Evolutionary conservation across 192 early-diverging fungal species (phyloP).

Genomic region (Podila epicladia): DNA sequence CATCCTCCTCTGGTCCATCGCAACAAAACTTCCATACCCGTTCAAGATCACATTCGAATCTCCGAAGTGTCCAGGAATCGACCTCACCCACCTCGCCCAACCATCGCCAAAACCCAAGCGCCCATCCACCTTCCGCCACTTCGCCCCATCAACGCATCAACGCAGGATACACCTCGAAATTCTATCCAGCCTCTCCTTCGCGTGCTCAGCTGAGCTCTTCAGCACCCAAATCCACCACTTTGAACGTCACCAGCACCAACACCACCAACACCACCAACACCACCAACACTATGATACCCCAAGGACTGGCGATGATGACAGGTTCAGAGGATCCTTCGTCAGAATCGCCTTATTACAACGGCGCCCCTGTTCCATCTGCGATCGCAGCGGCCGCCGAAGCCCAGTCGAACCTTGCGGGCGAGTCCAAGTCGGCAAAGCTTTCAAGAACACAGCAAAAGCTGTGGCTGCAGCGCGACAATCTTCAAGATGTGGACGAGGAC

Average conservation of each 20-base stretch:
- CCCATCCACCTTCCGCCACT: neutral
- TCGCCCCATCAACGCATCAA: neutral
- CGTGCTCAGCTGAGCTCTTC: neutral
- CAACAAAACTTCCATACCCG: neutral
- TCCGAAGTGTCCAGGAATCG: neutral
- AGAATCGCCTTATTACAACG: neutral
- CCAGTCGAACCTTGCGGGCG: neutral
- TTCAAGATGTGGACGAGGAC: constrained; percentile 25
- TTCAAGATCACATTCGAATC: neutral
- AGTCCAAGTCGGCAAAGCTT: neutral
- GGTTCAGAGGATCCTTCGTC: no score
- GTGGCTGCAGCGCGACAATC: constrained; percentile 19
- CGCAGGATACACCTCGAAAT: constrained; percentile 16
- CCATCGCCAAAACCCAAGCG: neutral
- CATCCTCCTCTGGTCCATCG: neutral
- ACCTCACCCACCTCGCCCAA: neutral
- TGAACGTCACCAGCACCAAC: neutral
- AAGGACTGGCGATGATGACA: neutral
- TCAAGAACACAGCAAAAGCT: constrained; percentile 46
- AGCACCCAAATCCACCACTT: neutral
- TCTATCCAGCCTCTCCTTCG: constrained; percentile 12
- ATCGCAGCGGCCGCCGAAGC: neutral
- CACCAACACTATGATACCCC: neutral
- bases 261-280: neutral
- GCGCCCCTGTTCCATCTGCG: neutral